Evolutionary conservation across 2,329 filamentous ascomycete species (phyloP).

Genomic region (Cercospora brassicicola): DNA sequence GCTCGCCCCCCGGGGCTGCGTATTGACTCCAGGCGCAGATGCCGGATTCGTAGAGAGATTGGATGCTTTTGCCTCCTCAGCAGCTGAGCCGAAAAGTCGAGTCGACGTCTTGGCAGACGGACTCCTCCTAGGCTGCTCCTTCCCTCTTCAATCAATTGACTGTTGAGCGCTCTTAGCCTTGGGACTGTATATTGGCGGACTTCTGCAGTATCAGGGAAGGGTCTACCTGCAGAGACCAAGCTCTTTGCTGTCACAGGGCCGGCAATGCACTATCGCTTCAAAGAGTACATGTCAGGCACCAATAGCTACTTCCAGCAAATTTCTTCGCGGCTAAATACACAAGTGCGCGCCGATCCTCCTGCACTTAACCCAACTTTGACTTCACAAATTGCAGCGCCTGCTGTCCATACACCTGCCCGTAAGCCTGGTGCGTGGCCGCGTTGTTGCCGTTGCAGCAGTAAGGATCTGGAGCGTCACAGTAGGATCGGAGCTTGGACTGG

Average conservation of each 20-base stretch:
- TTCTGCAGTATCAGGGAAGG: neutral
- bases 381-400: constrained; percentile 62
- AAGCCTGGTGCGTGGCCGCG: constrained; percentile 61
- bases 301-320: neutral
- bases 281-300: neutral
- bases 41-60: neutral
- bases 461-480: constrained; percentile 56
- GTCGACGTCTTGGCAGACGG: neutral
- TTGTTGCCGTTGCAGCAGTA: constrained; percentile 68
- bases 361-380: constrained; percentile 46
- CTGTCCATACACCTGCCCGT: constrained; percentile 60
- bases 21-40: neutral
- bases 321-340: neutral
- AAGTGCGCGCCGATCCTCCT: neutral
- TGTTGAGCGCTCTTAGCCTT: neutral
- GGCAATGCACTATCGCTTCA: neutral
- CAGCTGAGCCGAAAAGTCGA: neutral
- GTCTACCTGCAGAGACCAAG: neutral
- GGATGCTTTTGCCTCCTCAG: neutral
- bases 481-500: constrained; percentile 60
- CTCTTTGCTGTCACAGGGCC: neutral
- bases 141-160: neutral
- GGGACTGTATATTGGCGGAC: neutral
- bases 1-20: neutral
- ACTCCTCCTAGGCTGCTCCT: neutral